Evolutionary conservation across 768 basidiomycete genomes (phyloP).

Genomic region (Lentinula sp.): DNA sequence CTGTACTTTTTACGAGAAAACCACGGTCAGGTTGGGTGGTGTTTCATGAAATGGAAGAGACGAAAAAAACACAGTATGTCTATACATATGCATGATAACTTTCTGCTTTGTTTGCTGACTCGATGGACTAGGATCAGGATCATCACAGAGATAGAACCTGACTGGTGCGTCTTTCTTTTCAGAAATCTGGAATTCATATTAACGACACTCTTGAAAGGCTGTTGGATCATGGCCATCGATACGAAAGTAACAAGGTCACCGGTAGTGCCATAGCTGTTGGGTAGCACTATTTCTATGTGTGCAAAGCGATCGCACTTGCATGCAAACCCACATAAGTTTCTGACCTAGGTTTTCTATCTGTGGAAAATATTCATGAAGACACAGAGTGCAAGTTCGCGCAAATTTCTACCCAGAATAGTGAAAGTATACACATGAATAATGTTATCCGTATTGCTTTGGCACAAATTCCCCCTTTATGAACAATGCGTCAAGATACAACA

Average conservation of each 20-base stretch:
- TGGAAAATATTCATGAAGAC: too few species aligned
- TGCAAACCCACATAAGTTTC: too few species aligned
- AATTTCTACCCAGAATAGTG: too few species aligned
- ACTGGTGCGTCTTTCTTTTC: slow-evolving; percentile 54
- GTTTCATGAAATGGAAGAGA: slow-evolving; percentile 95
- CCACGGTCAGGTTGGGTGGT: slow-evolving; percentile 91
- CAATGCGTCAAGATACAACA: too few species aligned
- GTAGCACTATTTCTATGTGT: background rate
- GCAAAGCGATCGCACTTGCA: too few species aligned
- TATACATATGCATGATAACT: too few species aligned
- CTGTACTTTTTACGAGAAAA: slow-evolving; percentile 89
- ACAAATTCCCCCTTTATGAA: too few species aligned
- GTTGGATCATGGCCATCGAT: slow-evolving; percentile 29
- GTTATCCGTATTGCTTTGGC: too few species aligned
- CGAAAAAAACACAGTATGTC: slow-evolving; percentile 85
- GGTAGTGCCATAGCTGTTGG: background rate
- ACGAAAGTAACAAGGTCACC: slow-evolving; percentile 14
- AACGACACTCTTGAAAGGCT: slow-evolving; percentile 11
- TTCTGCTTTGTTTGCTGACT: slow-evolving; percentile 11
- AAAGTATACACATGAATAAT: too few species aligned
- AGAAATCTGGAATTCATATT: background rate
- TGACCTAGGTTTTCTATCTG: too few species aligned
- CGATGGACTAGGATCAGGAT: slow-evolving; percentile 66
- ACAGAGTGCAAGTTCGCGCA: too few species aligned
- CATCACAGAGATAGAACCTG: slow-evolving; percentile 90